phyloP scores from a whole-genome alignment of 1,284 basidiomycete species.

The Cryptococcus sp. region DNA sequence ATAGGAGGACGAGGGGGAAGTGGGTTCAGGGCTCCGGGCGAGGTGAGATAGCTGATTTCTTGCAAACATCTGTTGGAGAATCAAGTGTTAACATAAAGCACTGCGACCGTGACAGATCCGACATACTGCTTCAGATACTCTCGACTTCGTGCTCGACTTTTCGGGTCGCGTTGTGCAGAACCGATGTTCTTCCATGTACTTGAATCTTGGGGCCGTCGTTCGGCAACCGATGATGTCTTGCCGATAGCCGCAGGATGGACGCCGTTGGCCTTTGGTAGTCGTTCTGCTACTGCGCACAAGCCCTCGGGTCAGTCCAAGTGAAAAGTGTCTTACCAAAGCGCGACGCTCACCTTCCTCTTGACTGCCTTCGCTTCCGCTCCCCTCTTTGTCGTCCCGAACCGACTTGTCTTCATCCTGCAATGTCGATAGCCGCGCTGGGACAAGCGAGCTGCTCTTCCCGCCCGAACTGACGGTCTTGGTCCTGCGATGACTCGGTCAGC shows the following conservation, averaged over 20 bases:
- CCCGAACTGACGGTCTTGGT: constrained; percentile 73
- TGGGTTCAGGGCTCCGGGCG: constrained; percentile 94
- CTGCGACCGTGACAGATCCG: neutral
- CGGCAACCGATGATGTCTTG: constrained; percentile 25
- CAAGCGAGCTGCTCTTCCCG: constrained; percentile 37
- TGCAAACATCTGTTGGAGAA: constrained; percentile 81
- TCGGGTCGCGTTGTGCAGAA: constrained; percentile 78
- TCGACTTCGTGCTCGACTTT: constrained; percentile 87
- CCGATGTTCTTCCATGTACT: constrained; percentile 64
- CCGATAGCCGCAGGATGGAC: constrained; percentile 28
- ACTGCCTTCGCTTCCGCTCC: constrained; percentile 47
- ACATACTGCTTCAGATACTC: constrained; percentile 96
- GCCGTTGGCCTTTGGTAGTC: constrained; percentile 32
- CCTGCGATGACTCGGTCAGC: constrained; percentile 52
- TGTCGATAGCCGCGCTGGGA: constrained; percentile 46
- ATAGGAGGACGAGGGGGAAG: constrained; percentile 73
- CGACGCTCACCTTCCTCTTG: constrained; percentile 33
- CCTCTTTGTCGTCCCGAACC: constrained; percentile 44
- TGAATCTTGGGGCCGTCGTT: constrained; percentile 29
- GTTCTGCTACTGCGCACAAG: constrained; percentile 2
- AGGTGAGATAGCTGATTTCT: constrained; percentile 96
- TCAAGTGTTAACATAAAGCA: neutral
- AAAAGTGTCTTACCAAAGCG: neutral
- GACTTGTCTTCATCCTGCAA: constrained; percentile 50
- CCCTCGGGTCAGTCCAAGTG: neutral